Percentiles rank a stretch among this genome's conserved stretches.
phyloP scores from a whole-genome alignment of 768 basidiomycete genomes.

The Russula virescens region DNA sequence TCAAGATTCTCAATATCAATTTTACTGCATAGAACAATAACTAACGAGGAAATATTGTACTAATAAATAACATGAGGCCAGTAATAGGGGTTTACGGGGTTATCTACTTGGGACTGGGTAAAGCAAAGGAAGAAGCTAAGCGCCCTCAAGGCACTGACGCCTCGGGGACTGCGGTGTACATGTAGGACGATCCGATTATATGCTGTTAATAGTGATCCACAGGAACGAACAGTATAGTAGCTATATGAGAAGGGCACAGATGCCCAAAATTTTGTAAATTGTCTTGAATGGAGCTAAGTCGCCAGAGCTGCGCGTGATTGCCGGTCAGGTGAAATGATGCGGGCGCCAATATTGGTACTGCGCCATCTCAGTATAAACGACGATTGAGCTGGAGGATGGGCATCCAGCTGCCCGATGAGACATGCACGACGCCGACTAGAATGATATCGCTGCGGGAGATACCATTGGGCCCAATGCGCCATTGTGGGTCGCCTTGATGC shows the following conservation, averaged over 20 bases:
- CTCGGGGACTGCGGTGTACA: neutral
- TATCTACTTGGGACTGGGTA: neutral
- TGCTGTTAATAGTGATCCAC: neutral
- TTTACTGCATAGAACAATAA: neutral
- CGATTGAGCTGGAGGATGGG: conserved; percentile 25
- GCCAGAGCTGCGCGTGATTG: neutral
- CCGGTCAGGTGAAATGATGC: neutral
- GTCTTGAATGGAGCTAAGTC: neutral
- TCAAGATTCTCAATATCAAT: neutral
- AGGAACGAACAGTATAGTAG: neutral
- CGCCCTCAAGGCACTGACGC: conserved; percentile 1
- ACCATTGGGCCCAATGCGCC: conserved; percentile 21
- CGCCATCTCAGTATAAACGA: conserved; percentile 6
- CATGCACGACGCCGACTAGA: conserved; percentile 22
- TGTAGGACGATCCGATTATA: neutral
- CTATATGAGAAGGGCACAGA: neutral
- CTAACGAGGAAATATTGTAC: neutral
- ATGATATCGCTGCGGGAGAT: conserved; percentile 19
- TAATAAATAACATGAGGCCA: neutral
- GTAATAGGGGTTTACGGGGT: neutral
- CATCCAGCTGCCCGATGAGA: conserved; percentile 26
- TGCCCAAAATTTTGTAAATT: conserved; percentile 3
- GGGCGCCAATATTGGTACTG: neutral
- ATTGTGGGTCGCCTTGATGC: conserved; percentile 14
- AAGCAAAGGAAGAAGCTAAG: neutral